Percentiles rank a stretch among this genome's conserved stretches.
Conservation (phyloP, 352 stramenopile species). For the Pythium folliculosum region DNA sequence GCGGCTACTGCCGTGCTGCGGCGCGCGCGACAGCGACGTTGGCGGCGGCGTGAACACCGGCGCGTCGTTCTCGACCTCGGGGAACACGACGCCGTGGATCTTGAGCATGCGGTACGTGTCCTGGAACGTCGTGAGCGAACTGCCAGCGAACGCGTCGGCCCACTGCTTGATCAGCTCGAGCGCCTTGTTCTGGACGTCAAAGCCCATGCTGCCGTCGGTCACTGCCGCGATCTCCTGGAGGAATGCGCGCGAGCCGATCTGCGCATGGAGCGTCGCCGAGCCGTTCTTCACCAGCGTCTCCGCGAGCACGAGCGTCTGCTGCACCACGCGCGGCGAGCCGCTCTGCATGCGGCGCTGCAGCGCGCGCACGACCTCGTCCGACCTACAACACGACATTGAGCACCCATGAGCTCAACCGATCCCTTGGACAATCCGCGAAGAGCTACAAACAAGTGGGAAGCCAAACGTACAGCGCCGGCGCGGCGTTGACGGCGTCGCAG, state of each 20-base stretch:
- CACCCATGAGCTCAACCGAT: neutral
- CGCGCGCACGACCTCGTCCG: slow-evolving; percentile 60
- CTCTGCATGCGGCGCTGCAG: slow-evolving; percentile 65
- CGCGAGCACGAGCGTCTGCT: slow-evolving; percentile 61
- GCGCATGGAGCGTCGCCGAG: slow-evolving; percentile 48
- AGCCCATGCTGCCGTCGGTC: slow-evolving; percentile 60
- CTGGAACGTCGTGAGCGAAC: slow-evolving; percentile 59
- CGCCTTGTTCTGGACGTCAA: slow-evolving; percentile 78
- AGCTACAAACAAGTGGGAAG: neutral
- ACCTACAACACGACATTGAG: slow-evolving; percentile 31
- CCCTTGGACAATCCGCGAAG: too few species aligned
- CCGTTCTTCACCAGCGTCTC: slow-evolving; percentile 86
- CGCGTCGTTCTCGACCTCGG: slow-evolving; percentile 64
- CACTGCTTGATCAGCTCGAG: slow-evolving; percentile 82
- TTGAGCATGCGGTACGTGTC: slow-evolving; percentile 81
- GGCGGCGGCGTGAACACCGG: slow-evolving; percentile 71
- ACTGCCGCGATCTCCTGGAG: slow-evolving; percentile 68
- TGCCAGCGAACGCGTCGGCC: slow-evolving; percentile 64
- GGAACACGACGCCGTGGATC: slow-evolving; percentile 70
- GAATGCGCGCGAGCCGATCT: slow-evolving; percentile 63
- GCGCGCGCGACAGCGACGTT: slow-evolving; percentile 29
- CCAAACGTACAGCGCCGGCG: slow-evolving; percentile 45
- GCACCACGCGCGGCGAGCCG: slow-evolving; percentile 39
- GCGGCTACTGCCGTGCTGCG: slow-evolving; percentile 22
- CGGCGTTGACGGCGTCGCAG: slow-evolving; percentile 66